phyloP scores from a whole-genome alignment of 2,329 filamentous ascomycete species.

The Paecilomyces sp. region DNA sequence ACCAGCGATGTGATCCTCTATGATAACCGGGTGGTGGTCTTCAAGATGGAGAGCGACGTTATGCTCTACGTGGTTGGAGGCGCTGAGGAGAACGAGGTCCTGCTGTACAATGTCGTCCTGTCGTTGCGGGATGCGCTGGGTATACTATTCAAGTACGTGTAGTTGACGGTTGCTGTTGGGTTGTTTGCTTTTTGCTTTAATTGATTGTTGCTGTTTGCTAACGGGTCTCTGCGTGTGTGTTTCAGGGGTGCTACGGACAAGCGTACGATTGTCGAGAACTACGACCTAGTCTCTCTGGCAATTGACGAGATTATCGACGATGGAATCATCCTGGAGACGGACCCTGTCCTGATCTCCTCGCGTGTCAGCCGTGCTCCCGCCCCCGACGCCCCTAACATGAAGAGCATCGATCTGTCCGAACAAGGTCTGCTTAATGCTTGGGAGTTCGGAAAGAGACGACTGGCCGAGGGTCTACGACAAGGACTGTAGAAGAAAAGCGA shows the following conservation, averaged over 20 bases:
- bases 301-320: conserved; percentile 95
- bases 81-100: conserved; percentile 90
- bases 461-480: conserved; percentile 85
- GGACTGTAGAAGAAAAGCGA: conserved; percentile 47
- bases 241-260: conserved; percentile 89
- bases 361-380: conserved; percentile 86
- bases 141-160: conserved; percentile 77
- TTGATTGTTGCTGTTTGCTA: conserved; percentile 9
- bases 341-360: conserved; percentile 87
- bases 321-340: conserved; percentile 94
- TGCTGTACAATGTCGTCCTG: conserved; percentile 90
- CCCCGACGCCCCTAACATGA: conserved; percentile 79
- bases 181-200: neutral
- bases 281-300: conserved; percentile 87
- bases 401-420: conserved; percentile 91
- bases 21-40: conserved; percentile 91
- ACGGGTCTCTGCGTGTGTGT: neutral
- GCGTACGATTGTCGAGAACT: conserved; percentile 96
- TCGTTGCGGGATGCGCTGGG: conserved; percentile 86
- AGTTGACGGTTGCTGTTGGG: neutral
- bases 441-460: conserved; percentile 85
- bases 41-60: conserved; percentile 96
- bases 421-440: conserved; percentile 91
- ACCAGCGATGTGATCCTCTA: conserved; percentile 94
- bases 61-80: conserved; percentile 92